phyloP scores from a whole-genome alignment of 345 rosid species.

The Capsella bursapastoris region DNA sequence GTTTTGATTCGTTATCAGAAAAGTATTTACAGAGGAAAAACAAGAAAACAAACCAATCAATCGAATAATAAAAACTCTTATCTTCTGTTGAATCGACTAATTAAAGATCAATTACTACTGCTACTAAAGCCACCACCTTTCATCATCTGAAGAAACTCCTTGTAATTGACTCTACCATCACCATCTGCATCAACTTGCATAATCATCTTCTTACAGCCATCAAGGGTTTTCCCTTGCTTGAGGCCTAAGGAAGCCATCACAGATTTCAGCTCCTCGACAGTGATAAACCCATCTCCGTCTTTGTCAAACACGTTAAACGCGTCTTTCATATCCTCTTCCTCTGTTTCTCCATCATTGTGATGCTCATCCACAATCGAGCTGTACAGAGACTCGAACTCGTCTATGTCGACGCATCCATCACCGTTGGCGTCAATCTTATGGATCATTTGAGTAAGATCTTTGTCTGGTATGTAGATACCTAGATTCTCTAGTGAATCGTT shows the following conservation, averaged over 20 bases:
- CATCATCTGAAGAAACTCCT: constrained; percentile 50
- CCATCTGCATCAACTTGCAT: constrained; percentile 47
- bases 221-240: constrained; percentile 43
- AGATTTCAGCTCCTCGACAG: constrained; percentile 44
- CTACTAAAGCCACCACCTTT: constrained; percentile 42
- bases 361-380: constrained; percentile 40
- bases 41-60: constrained; percentile 38
- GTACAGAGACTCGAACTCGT: constrained; percentile 45
- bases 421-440: constrained; percentile 42
- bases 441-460: constrained; percentile 45
- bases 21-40: constrained; percentile 35
- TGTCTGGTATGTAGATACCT: constrained; percentile 47
- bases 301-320: constrained; percentile 50
- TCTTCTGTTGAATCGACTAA: constrained; percentile 20
- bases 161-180: constrained; percentile 47
- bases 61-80: constrained; percentile 26
- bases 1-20: constrained; percentile 26
- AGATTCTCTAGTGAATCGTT: constrained; percentile 47
- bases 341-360: constrained; percentile 42
- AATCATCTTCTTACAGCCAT: constrained; percentile 48
- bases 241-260: constrained; percentile 47
- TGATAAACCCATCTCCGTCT: constrained; percentile 47
- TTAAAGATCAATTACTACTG: constrained; percentile 33
- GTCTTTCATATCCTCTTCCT: constrained; percentile 50
- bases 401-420: constrained; percentile 47